These are phyloP conservation scores for Globisporangium cylindrosporum DNA, from an alignment of 352 stramenopile species.

Conservation along the genomic window DNA sequence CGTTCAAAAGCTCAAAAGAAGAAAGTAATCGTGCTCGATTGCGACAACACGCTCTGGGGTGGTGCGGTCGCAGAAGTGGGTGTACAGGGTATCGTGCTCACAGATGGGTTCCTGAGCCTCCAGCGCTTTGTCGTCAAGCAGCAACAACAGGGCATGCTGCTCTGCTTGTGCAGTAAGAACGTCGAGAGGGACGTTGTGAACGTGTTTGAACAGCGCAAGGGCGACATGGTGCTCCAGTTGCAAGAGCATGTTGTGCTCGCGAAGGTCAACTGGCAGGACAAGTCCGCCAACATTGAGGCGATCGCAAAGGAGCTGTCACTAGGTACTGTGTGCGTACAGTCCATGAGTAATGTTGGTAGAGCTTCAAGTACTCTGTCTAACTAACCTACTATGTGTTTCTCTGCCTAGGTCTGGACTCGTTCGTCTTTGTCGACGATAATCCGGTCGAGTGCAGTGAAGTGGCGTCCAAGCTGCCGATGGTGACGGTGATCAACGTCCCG, in stretches of 20 bases:
- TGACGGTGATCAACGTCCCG: conserved; percentile 51
- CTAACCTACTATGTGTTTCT: background rate
- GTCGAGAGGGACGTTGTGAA: conserved; percentile 43
- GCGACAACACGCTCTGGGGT: conserved; percentile 75
- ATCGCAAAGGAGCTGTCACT: conserved; percentile 56
- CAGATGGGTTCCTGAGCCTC: conserved; percentile 38
- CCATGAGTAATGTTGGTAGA: background rate
- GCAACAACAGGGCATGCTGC: conserved; percentile 44
- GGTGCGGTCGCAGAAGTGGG: conserved; percentile 63
- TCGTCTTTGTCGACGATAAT: conserved; percentile 78
- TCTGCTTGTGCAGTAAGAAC: conserved; percentile 76
- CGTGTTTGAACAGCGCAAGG: conserved; percentile 39
- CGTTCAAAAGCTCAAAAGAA: conserved; percentile 25
- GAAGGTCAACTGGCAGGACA: conserved; percentile 60
- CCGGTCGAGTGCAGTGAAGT: conserved; percentile 70
- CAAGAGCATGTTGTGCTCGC: conserved; percentile 43
- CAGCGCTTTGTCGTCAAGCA: conserved; percentile 57
- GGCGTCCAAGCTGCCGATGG: conserved; percentile 32
- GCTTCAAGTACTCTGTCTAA: background rate
- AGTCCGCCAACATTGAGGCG: conserved; percentile 55
- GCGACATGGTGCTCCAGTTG: conserved; percentile 50
- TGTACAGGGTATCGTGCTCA: conserved; percentile 32
- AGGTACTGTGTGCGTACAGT: background rate
- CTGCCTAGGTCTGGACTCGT: conserved; percentile 40
- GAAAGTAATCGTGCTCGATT: conserved; percentile 79